Conservation (phyloP, 1,284 basidiomycete species). For the Marasmius sp. region DNA sequence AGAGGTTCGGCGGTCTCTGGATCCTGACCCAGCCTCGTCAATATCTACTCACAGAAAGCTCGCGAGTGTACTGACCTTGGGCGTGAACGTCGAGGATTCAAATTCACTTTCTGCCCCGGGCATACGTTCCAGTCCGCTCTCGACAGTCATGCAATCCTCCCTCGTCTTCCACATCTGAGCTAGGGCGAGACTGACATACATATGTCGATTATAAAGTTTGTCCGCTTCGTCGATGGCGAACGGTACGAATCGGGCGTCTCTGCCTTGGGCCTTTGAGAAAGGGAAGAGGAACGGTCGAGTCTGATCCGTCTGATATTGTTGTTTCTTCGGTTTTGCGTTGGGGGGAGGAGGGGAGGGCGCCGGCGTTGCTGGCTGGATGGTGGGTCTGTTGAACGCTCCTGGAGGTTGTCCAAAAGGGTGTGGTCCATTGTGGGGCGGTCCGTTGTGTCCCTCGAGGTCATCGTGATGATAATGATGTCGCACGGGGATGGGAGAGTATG, state of each 20-base stretch:
- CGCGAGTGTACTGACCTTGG: constrained; percentile 35
- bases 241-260: constrained; percentile 74
- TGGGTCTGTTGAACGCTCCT: constrained; percentile 37
- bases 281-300: constrained; percentile 94
- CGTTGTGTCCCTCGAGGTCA: constrained; percentile 51
- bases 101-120: constrained; percentile 59
- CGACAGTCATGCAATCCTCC: constrained; percentile 92
- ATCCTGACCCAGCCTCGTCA: constrained; percentile 37
- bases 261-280: constrained; percentile 64
- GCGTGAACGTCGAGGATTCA: constrained; percentile 46
- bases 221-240: constrained; percentile 97
- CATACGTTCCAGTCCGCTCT: constrained; percentile 87
- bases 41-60: not conserved
- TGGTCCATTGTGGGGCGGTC: constrained; percentile 37
- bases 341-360: constrained; percentile 87
- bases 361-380: constrained; percentile 76
- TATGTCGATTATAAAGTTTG: constrained; percentile 85
- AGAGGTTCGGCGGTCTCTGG: constrained; percentile 60
- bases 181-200: constrained; percentile 87
- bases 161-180: constrained; percentile 95
- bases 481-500: constrained; percentile 90
- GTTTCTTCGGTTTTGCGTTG: constrained; percentile 84
- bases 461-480: constrained; percentile 90
- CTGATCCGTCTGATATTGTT: constrained; percentile 98
- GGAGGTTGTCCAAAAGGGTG: constrained; percentile 48